Evolutionary conservation across 164 flowering plant species (phyloP), one percentile per base, ranked within the genome.

Genomic region (Magnolia sinica): DNA sequence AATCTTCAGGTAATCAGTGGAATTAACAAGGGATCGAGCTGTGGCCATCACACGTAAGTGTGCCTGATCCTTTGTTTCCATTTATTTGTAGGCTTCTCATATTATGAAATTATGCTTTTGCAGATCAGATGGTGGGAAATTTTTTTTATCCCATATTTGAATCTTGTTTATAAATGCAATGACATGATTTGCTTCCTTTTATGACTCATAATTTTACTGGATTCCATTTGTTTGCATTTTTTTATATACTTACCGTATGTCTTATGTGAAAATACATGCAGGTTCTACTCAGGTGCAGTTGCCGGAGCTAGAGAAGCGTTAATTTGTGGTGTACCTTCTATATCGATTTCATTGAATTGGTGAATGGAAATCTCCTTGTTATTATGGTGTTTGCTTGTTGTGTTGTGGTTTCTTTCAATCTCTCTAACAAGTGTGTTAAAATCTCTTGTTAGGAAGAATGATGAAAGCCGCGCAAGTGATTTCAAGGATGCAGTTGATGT

Each of bases 301-400:
- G 97, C 98, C 71, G 98, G 95, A 75, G 99, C 99, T 66, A 88
- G 94, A 78, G 98, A 96, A 75, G 98, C 99, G 64, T 76, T 93
- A 77, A 74, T 92, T 50, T 84, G 82, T 82, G 97, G 97, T 70
- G 87, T 96, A 70, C 98, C 99, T 66, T 94, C 99, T 75, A 64
- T 96, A 73, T 91, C 98, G 0, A 88, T 96, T 76, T 90, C 99
- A 20, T 78, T 96, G 79, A 88, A 94, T 81, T 96, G 99, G 99
- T 96, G 45, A 78, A 83, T 77, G 55, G 24, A 61, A 23, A 7
- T 64, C 20, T 79, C 20, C 73, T 72, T 8, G 45, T n/a, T 27
- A 16, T 37, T 37, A 1, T 37, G 45, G 45, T 37, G 1, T 13
- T 76, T 59, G 0, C 59, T 74, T 50, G 10, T 37, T 16, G 51